phyloP scores from a whole-genome alignment of 305 asterid species.

The Solanum hybrid region DNA sequence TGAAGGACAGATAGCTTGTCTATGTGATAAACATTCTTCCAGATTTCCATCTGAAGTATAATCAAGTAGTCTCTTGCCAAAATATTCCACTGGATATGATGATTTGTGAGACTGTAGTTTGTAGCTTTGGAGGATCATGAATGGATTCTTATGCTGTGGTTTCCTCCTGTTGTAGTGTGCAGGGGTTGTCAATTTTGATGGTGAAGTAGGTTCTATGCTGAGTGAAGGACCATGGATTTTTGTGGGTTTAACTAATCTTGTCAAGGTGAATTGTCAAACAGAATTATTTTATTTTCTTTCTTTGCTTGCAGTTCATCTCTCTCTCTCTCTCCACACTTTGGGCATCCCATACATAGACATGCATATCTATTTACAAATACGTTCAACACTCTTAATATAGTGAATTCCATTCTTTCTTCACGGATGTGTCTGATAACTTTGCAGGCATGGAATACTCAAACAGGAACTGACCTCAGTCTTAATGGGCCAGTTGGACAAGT shows the following conservation, averaged over 20 bases:
- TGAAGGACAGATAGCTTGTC: background rate
- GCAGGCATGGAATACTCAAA: slow-evolving; percentile 95
- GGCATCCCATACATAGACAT: background rate
- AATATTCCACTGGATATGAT: background rate
- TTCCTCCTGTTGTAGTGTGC: slow-evolving; percentile 41
- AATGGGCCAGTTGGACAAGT: slow-evolving; percentile 95
- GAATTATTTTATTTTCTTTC: background rate
- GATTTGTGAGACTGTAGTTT: background rate
- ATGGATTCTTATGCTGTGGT: slow-evolving; percentile 7
- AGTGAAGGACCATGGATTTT: slow-evolving; percentile 98
- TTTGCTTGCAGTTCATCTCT: background rate
- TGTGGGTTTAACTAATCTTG: slow-evolving; percentile 73
- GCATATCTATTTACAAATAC: background rate
- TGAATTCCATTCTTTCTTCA: background rate
- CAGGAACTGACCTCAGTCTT: slow-evolving; percentile 67
- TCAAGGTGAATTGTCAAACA: slow-evolving; percentile 47
- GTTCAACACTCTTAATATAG: background rate
- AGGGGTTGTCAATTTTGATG: slow-evolving; percentile 51
- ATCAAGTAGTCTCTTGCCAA: background rate
- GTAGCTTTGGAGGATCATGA: background rate
- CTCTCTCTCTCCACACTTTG: background rate
- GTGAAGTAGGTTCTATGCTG: slow-evolving; percentile 72
- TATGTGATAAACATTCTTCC: background rate
- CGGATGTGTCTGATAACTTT: slow-evolving; percentile 12
- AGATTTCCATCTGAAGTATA: background rate